phyloP scores from a whole-genome alignment of 2,329 filamentous ascomycete genomes.

The Colletotrichum cuscutae region DNA sequence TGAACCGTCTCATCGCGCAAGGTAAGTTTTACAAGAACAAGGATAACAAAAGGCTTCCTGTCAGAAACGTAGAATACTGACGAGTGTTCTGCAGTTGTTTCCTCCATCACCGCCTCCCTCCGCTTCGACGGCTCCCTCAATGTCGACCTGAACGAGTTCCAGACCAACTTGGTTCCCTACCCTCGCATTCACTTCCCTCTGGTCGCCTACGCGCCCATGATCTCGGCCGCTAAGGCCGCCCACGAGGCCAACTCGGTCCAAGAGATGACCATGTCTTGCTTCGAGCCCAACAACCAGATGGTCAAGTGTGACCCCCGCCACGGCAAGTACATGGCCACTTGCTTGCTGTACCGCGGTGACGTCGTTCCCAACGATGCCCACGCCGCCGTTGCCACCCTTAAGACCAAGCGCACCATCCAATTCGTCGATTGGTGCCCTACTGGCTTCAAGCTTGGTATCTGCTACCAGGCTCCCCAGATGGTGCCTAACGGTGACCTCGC shows the following conservation, averaged over 20 bases:
- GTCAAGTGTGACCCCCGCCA: constrained; percentile 99
- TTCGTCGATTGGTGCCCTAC: constrained; percentile 99
- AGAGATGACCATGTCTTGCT: constrained; percentile 99
- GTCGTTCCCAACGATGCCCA: constrained; percentile 97
- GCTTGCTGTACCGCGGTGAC: constrained; percentile 96
- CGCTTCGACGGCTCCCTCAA: constrained; percentile 99
- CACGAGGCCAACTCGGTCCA: constrained; percentile 98
- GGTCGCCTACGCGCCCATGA: constrained; percentile 93
- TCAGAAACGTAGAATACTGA: constrained; percentile 38
- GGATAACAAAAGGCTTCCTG: background rate
- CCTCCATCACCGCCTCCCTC: constrained; percentile 97
- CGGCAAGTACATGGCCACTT: constrained; percentile 99
- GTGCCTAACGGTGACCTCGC: constrained; percentile 97
- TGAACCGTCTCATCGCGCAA: constrained; percentile 98
- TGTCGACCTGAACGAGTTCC: constrained; percentile 99
- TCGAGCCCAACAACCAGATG: constrained; percentile 99
- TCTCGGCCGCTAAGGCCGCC: constrained; percentile 93
- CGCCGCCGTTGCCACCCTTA: constrained; percentile 91
- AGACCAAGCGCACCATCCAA: constrained; percentile 99
- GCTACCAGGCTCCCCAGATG: constrained; percentile 96
- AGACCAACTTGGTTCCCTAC: constrained; percentile 99
- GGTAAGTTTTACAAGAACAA: constrained; percentile 58
- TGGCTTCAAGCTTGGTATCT: constrained; percentile 99
- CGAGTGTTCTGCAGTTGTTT: constrained; percentile 75
- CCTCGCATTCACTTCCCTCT: constrained; percentile 99